phyloP scores from a whole-genome alignment of 2,329 filamentous ascomycete species.

The Calonectria henricotiae region DNA sequence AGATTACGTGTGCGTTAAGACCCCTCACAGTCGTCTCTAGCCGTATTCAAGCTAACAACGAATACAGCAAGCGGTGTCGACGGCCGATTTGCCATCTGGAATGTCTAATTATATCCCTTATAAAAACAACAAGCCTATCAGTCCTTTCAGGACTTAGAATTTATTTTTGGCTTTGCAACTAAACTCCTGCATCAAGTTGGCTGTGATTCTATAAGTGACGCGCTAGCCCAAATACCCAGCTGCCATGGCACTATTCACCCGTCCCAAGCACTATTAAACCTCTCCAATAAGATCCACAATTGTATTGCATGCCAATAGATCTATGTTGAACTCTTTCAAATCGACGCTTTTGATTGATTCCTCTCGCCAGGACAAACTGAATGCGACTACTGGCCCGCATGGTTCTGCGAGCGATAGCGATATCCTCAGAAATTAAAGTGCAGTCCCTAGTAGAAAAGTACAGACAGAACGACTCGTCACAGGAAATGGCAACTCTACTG shows the following conservation, averaged over 20 bases:
- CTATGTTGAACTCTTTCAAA: neutral
- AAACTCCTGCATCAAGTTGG: neutral
- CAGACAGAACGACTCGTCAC: no score
- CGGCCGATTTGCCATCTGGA: slow-evolving; percentile 87
- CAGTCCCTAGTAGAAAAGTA: no score
- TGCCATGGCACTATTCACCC: neutral
- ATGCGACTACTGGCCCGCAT: no score
- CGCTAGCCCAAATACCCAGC: neutral
- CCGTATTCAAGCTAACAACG: slow-evolving; percentile 53
- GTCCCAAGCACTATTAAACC: neutral
- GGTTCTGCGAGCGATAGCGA: no score
- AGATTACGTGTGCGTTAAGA: slow-evolving; percentile 86
- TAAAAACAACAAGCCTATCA: slow-evolving; percentile 22
- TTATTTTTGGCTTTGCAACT: neutral
- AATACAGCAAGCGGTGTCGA: slow-evolving; percentile 83
- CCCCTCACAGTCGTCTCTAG: neutral
- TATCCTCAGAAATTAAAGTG: no score
- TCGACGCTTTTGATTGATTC: neutral
- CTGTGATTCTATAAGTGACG: neutral
- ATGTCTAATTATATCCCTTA: slow-evolving; percentile 64
- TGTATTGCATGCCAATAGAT: neutral
- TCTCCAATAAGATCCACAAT: neutral
- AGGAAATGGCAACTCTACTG: no score
- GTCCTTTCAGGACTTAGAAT: neutral
- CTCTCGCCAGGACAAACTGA: no score